Evolutionary conservation across 768 basidiomycete genomes (phyloP).

Genomic region (Sporobolomyces roseus): DNA sequence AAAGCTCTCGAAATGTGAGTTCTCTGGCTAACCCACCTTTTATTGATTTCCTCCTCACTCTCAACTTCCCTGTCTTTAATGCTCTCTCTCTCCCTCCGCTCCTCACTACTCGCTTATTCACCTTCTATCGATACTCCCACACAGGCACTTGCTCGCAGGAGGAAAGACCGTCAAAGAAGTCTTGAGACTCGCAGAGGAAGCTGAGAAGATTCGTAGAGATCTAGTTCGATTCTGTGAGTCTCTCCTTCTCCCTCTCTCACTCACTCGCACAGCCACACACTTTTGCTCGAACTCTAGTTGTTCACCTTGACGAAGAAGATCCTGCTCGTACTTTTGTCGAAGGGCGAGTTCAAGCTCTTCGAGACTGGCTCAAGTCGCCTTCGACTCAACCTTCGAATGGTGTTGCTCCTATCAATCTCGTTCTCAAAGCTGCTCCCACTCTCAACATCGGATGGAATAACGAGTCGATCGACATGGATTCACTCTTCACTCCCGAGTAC

Average conservation of each 20-base stretch:
- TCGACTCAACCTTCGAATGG: neutral
- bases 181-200: neutral
- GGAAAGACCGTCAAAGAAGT: neutral
- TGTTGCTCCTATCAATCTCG: neutral
- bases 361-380: neutral
- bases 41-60: no score
- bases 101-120: neutral
- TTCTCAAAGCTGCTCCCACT: neutral
- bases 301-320: neutral
- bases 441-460: neutral
- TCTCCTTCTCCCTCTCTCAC: neutral
- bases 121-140: neutral
- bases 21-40: no score
- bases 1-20: neutral
- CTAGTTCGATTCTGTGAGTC: neutral
- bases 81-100: neutral
- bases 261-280: neutral
- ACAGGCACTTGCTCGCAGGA: neutral
- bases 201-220: neutral
- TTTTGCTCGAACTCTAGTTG: neutral
- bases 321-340: neutral
- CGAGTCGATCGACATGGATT: neutral
- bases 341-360: neutral
- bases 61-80: no score
- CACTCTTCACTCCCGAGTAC: neutral